These are phyloP conservation scores for Nannizziopsis arthrosporioides DNA, from an alignment of 2,329 filamentous ascomycete species.

Conservation along the genomic window DNA sequence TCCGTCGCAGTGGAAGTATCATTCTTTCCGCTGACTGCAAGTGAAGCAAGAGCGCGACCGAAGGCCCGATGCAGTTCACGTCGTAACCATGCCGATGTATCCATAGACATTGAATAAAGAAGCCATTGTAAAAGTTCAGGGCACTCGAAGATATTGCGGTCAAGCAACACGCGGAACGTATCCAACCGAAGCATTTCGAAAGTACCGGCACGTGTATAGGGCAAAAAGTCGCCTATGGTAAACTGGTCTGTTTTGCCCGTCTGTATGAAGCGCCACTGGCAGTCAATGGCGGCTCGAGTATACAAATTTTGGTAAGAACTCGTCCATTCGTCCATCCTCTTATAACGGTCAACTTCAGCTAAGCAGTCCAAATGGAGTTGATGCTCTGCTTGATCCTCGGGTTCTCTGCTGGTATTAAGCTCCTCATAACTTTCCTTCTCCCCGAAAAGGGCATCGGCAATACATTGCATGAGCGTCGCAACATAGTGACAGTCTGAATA, in stretches of 20 bases:
- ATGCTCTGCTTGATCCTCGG: slow-evolving; percentile 42
- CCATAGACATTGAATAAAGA: slow-evolving; percentile 45
- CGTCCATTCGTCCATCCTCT: slow-evolving; percentile 56
- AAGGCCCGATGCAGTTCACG: slow-evolving; percentile 42
- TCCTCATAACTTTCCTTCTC: slow-evolving; percentile 29
- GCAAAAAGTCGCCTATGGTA: slow-evolving; percentile 47
- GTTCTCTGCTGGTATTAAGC: slow-evolving; percentile 37
- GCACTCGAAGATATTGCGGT: slow-evolving; percentile 43
- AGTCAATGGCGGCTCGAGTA: slow-evolving; percentile 50
- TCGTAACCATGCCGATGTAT: slow-evolving; percentile 48
- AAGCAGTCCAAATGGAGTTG: slow-evolving; percentile 47
- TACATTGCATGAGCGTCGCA: slow-evolving; percentile 58
- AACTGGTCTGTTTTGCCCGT: slow-evolving; percentile 40
- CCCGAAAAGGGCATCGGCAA: slow-evolving; percentile 45
- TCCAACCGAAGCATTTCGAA: slow-evolving; percentile 49
- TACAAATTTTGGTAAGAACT: slow-evolving; percentile 55
- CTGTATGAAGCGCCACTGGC: slow-evolving; percentile 44
- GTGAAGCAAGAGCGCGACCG: slow-evolving; percentile 44
- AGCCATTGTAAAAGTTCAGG: slow-evolving; percentile 45
- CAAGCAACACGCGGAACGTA: slow-evolving; percentile 48
- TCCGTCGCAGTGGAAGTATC: slow-evolving; percentile 21
- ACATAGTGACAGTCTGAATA: slow-evolving; percentile 88
- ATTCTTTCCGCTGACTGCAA: slow-evolving; percentile 45
- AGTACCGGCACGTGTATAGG: slow-evolving; percentile 49
- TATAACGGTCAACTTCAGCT: slow-evolving; percentile 51